Evolutionary conservation across 805 yeast species (phyloP).

Genomic region (Candida ascalaphidarum): DNA sequence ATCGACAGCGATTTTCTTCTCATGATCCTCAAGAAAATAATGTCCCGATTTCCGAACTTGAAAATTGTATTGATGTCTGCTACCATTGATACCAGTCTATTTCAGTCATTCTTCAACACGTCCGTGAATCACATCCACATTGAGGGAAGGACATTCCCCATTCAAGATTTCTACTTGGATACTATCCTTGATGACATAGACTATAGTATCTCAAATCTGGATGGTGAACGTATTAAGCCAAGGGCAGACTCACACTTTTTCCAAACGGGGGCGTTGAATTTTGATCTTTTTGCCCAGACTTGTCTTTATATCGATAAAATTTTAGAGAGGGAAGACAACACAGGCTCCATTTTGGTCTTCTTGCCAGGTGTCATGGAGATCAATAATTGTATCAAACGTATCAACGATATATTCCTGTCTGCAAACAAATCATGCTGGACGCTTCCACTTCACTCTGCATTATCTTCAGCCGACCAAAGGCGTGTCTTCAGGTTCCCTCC

Average conservation of each 20-base stretch:
- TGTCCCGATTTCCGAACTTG: slow-evolving; percentile 42
- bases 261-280: slow-evolving; percentile 61
- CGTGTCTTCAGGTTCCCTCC: slow-evolving; percentile 58
- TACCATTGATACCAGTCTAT: slow-evolving; percentile 68
- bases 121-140: slow-evolving; percentile 64
- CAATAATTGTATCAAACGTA: slow-evolving; percentile 46
- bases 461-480: slow-evolving; percentile 75
- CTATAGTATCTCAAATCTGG: slow-evolving; percentile 39
- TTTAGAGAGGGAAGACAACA: slow-evolving; percentile 29
- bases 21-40: slow-evolving; percentile 61
- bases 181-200: slow-evolving; percentile 49
- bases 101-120: slow-evolving; percentile 54
- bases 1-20: slow-evolving; percentile 82
- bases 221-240: slow-evolving; percentile 40
- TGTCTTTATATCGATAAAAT: slow-evolving; percentile 45
- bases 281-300: slow-evolving; percentile 56
- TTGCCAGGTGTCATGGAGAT: slow-evolving; percentile 91
- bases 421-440: slow-evolving; percentile 15
- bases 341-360: slow-evolving; percentile 77
- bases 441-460: slow-evolving; percentile 86
- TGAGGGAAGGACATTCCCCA: slow-evolving; percentile 92
- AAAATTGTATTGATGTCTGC: slow-evolving; percentile 88
- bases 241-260: slow-evolving; percentile 60
- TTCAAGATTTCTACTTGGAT: slow-evolving; percentile 66
- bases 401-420: slow-evolving; percentile 10